Percentiles rank a stretch among this genome's conserved stretches.
These are phyloP conservation scores for Panaeolus cyanescens DNA, from an alignment of 768 basidiomycete genomes.

Conservation along the genomic window DNA sequence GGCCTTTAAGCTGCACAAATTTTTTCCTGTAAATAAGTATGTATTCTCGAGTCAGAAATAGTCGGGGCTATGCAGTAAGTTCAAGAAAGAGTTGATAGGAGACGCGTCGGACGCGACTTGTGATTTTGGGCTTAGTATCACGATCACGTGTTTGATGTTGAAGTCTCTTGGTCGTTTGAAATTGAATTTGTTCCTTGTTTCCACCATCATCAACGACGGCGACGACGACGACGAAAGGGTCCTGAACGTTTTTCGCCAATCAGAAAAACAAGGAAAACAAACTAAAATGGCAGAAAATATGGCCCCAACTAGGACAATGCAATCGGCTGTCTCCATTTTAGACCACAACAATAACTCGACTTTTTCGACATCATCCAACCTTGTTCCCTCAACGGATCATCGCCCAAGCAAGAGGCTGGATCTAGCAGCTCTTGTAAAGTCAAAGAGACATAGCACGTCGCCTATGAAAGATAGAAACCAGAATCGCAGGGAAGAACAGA, in stretches of 20 bases:
- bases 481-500: background rate
- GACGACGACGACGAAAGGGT: background rate
- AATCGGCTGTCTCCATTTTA: background rate
- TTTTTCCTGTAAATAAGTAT: too few relatives aligned
- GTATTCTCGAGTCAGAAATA: background rate
- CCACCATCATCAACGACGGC: background rate
- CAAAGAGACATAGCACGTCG: background rate
- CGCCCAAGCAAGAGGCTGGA: slow-evolving; percentile 1
- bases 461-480: background rate
- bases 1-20: too few relatives aligned
- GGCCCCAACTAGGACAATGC: background rate
- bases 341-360: background rate
- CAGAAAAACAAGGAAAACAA: background rate
- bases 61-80: background rate
- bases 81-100: background rate
- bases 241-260: background rate
- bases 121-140: background rate
- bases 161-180: background rate
- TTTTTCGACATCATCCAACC: slow-evolving; percentile 1
- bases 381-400: background rate
- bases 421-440: background rate
- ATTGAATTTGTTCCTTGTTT: background rate
- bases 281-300: background rate
- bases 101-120: slow-evolving; percentile 2
- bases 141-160: slow-evolving; percentile 1